Evolutionary conservation across 2,329 filamentous ascomycete species (phyloP), one percentile per base, ranked within the genome.

Genomic region (Diplodia scrobiculata): DNA sequence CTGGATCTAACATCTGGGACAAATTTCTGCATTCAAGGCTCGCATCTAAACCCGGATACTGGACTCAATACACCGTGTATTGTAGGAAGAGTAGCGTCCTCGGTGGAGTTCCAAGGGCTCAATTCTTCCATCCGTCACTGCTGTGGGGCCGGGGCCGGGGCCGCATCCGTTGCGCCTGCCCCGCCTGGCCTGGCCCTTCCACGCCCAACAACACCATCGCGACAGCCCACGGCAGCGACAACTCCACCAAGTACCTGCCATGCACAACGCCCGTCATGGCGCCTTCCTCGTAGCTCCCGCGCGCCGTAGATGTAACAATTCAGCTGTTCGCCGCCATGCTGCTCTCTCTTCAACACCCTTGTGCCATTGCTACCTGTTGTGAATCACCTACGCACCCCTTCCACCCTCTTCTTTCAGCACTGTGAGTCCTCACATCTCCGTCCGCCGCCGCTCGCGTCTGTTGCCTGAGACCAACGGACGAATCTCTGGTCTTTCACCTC

Each of bases 341-440:
- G 25, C 50, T 36, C n/a, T 13, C 50, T 36, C 62, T 47, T 45
- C 63, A 9, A 6, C 53, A 29, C 32, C 21, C 52, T n/a, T 36
- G 21, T 48, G 19, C 32, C 63, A 38, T 66, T 51, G 19, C 45
- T 66, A 51, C 63, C 52, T 59, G 38, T 54, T 54, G 41, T 32
- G 41, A 29, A 66, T 52, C 63, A 66, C 47, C 53, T 50, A 58
- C n/a, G 10, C 59, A 36, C 14, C 48, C 11, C 59, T 36, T 29
- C 32, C 27, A 17, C 11, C 25, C 21, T 41, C n/a, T 27, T 55
- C 51, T 65, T 65, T 55, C 63, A 65, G 63, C 51, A 51, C 38
- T 65, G 63, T 65, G 63, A 54, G 32, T 29, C 34, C 27, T 6
- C 9, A 45, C 10, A 41, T 14, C 64, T 48, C 47, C 2, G 41